Evolutionary conservation across 164 flowering plant species (phyloP).

Genomic region (Echeveria elegans): DNA sequence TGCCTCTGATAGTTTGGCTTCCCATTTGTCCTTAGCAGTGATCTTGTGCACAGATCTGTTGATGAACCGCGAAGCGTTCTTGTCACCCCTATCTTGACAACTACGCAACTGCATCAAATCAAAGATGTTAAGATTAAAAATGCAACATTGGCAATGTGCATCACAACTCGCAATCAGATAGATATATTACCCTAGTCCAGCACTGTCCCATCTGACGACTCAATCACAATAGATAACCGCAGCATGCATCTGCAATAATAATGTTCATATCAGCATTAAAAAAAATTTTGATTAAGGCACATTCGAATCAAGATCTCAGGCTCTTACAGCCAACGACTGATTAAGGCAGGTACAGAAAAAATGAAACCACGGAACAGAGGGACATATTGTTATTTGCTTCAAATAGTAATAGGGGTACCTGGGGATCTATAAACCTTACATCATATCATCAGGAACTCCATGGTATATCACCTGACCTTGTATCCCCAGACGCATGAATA

Average conservation of each 20-base stretch:
- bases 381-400: slow-evolving; percentile 42
- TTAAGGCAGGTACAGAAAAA: not conserved
- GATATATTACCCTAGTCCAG: slow-evolving; percentile 1
- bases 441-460: not conserved
- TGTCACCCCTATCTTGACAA: not conserved
- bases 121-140: not conserved
- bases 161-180: not conserved
- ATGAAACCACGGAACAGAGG: slow-evolving; percentile 12
- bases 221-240: not conserved
- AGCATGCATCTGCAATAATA: slow-evolving; percentile 1
- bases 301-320: not conserved
- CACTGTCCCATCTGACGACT: slow-evolving; percentile 7
- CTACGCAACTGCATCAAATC: not conserved
- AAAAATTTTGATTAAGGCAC: not conserved
- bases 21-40: slow-evolving; percentile 44
- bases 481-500: not conserved
- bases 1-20: slow-evolving; percentile 53
- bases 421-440: not conserved
- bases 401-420: slow-evolving; percentile 14
- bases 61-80: not conserved
- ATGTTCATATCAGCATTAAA: not conserved
- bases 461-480: not conserved
- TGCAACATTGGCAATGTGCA: not conserved
- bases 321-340: no score
- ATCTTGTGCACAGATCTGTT: slow-evolving; percentile 30